Evolutionary conservation across 495 filamentous ascomycete genomes (phyloP), one percentile per base, ranked within the genome.

Genomic region (Platismatia glauca): DNA sequence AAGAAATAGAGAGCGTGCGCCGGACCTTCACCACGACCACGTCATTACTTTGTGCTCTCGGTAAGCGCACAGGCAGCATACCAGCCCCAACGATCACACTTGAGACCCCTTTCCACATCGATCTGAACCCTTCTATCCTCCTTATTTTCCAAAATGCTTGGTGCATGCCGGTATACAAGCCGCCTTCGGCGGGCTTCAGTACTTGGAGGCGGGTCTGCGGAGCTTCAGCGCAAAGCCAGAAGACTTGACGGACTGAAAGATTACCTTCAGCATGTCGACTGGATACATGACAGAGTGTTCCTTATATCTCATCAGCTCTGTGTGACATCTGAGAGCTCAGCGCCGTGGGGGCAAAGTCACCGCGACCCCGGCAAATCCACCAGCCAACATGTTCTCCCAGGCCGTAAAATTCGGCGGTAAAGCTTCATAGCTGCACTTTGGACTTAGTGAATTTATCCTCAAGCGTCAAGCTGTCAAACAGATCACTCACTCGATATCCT

Each of bases 231-330:
- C 43, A 50, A 27, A 38, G 18, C 59, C 44, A 55, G 37, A 9
- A 64, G 33, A 58, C 20, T 13, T 31, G 59, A 31, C 34, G 39
- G 22, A 13, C 41, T 60, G n/a, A 5, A 29, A 53, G 18, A 82
- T 74, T 78, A 97, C 95, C 86, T 99, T 99, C 62, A 99, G 86
- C 65, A 96, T 84, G 77, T 99, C 94, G 66, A 99, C 88, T 12
- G 94, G 94, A 69, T 99, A 99, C 94, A 99, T 96, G 65, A 95
- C 90, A 58, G 92, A 93, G 74, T 93, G 90, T 76, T 93, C 88
- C 82, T 81, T 61, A 57, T 34, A 18, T 34, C 46, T 7, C 24
- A 60, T 72, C 41, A 73, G 60, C 44, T 48, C 46, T 58, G 44
- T n/a, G 37, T 55, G 33, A 24, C 29, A 24, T 62, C 41, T 64